Evolutionary conservation across 345 rosid species (phyloP).

Genomic region (Geranium brycei): DNA sequence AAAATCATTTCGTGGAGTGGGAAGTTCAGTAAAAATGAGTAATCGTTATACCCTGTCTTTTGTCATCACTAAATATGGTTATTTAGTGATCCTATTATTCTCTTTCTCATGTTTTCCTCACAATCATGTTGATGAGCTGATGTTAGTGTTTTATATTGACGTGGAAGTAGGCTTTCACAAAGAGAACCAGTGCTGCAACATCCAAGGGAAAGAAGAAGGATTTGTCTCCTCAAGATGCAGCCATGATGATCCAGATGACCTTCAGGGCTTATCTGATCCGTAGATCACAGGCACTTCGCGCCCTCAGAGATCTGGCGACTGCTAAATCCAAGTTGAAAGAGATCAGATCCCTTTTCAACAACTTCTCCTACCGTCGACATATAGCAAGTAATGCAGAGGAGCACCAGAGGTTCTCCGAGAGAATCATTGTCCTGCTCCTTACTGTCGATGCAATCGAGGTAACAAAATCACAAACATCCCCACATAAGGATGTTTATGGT

Average conservation of each 20-base stretch:
- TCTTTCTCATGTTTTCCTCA: background rate
- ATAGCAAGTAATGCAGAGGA: constrained; percentile 68
- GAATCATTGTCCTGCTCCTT: constrained; percentile 81
- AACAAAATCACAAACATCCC: constrained; percentile 1
- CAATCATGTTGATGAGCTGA: background rate
- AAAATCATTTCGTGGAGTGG: too few species aligned
- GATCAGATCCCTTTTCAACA: constrained; percentile 60
- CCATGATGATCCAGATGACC: constrained; percentile 61
- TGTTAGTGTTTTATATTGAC: background rate
- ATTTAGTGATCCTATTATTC: background rate
- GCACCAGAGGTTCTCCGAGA: constrained; percentile 69
- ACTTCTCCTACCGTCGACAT: constrained; percentile 68
- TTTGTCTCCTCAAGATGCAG: constrained; percentile 65
- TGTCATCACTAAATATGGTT: too few species aligned
- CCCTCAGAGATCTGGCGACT: constrained; percentile 79
- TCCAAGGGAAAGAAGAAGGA: constrained; percentile 71
- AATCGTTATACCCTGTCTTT: too few species aligned
- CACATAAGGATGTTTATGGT: background rate
- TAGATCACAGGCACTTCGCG: constrained; percentile 68
- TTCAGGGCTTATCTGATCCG: constrained; percentile 75
- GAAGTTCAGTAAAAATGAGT: too few species aligned
- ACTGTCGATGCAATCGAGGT: constrained; percentile 97
- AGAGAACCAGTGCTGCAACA: constrained; percentile 40
- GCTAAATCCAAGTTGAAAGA: constrained; percentile 90
- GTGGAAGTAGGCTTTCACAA: constrained; percentile 54